Percentiles rank a stretch among this genome's conserved stretches.
Evolutionary conservation across 495 filamentous ascomycete genomes (phyloP).

Genomic region (Aspergillus ostianus): DNA sequence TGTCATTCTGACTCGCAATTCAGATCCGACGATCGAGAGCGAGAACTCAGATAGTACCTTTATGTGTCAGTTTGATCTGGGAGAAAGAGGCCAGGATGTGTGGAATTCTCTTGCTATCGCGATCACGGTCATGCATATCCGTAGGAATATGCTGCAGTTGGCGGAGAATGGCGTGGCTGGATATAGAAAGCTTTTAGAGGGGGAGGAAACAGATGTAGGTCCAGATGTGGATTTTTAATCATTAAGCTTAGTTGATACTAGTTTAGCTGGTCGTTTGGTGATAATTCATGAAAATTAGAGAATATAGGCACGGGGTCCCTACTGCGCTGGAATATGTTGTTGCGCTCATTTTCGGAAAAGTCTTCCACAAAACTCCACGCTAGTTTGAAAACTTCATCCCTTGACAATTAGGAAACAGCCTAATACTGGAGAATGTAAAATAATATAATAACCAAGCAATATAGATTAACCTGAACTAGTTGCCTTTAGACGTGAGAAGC

Average conservation of each 20-base stretch:
- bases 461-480: background rate
- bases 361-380: no score
- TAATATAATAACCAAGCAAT: no score
- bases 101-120: slow-evolving; percentile 49
- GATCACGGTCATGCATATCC: slow-evolving; percentile 37
- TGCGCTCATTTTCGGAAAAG: no score
- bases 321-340: no score
- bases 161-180: slow-evolving; percentile 15
- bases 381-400: no score
- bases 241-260: no score
- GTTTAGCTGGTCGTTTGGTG: no score
- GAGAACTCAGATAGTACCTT: slow-evolving; percentile 22
- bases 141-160: slow-evolving; percentile 36
- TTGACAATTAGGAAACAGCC: no score
- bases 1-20: slow-evolving; percentile 39
- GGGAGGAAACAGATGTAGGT: background rate
- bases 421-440: no score
- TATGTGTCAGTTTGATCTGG: slow-evolving; percentile 41
- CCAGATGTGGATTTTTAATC: background rate
- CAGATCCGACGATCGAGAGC: slow-evolving; percentile 20
- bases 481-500: background rate
- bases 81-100: slow-evolving; percentile 40
- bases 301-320: no score
- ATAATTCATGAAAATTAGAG: no score
- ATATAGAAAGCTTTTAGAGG: slow-evolving; percentile 4